A percentile compares a stretch with the other conserved stretches of the same genome.
phyloP scores from a whole-genome alignment of 164 flowering plant genomes.

The Vitis rupestris region DNA sequence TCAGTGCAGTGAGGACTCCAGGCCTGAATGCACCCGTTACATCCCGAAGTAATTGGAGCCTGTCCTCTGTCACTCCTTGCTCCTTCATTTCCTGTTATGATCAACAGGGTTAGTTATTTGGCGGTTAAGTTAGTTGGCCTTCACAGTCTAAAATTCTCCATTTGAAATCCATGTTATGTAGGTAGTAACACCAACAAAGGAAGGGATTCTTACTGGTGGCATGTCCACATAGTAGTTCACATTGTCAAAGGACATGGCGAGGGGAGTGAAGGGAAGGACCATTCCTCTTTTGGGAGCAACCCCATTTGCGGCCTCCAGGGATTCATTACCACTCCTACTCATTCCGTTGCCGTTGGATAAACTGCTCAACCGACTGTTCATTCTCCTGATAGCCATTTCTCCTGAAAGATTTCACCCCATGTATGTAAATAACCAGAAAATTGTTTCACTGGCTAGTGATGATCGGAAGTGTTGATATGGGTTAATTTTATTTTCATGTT shows the following conservation, averaged over 20 bases:
- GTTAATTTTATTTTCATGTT: neutral
- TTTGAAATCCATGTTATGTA: no score
- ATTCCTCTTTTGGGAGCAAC: constrained; percentile 85
- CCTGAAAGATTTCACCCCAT: constrained; percentile 35
- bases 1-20: constrained; percentile 68
- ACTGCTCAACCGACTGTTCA: constrained; percentile 56
- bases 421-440: no score
- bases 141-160: neutral
- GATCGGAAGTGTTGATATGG: no score
- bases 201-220: constrained; percentile 66
- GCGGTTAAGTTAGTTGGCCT: neutral
- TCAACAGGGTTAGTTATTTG: neutral
- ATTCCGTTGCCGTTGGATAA: constrained; percentile 32
- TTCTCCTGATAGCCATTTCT: constrained; percentile 53
- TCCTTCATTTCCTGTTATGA: constrained; percentile 66
- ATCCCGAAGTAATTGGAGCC: constrained; percentile 57
- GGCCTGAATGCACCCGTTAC: constrained; percentile 78
- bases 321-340: constrained; percentile 39
- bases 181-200: neutral
- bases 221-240: constrained; percentile 89
- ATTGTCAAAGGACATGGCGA: constrained; percentile 78
- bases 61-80: constrained; percentile 65
- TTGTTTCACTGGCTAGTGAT: no score
- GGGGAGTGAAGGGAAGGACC: constrained; percentile 88
- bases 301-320: constrained; percentile 49